Conservation (phyloP, 202 grass and related monocot genomes). For the Tripidium arundinaceum region DNA sequence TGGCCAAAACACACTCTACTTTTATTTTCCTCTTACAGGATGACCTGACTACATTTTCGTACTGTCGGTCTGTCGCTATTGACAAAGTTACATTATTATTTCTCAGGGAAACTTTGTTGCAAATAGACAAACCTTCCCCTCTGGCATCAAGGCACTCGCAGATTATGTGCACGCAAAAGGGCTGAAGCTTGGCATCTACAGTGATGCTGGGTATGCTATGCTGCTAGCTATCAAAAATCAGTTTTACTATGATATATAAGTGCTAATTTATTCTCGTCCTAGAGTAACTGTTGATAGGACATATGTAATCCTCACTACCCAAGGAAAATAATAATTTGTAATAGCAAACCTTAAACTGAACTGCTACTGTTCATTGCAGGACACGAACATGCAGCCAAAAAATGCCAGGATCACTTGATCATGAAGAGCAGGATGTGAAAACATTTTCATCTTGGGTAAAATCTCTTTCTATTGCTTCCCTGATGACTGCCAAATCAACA, state of each 20-base stretch:
- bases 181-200: slow-evolving; percentile 90
- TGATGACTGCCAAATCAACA: not conserved
- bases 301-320: not conserved
- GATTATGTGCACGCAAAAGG: slow-evolving; percentile 91
- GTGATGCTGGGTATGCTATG: slow-evolving; percentile 77
- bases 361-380: slow-evolving; percentile 31
- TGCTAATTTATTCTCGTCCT: not conserved
- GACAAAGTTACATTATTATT: not conserved
- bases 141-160: slow-evolving; percentile 81
- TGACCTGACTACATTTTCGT: not conserved
- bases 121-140: slow-evolving; percentile 67
- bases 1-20: not conserved
- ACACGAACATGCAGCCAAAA: slow-evolving; percentile 58
- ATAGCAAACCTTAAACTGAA: slow-evolving; percentile 5
- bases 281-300: slow-evolving; percentile 4
- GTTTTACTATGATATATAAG: slow-evolving; percentile 12
- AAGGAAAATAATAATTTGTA: not conserved
- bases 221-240: slow-evolving; percentile 14
- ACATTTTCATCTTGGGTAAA: slow-evolving; percentile 85
- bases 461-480: not conserved
- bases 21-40: not conserved
- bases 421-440: slow-evolving; percentile 88
- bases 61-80: not conserved
- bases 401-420: slow-evolving; percentile 90
- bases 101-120: slow-evolving; percentile 77